These are phyloP conservation scores for Fusarium beomiforme DNA, from an alignment of 2,329 filamentous ascomycete genomes.

Conservation along the genomic window DNA sequence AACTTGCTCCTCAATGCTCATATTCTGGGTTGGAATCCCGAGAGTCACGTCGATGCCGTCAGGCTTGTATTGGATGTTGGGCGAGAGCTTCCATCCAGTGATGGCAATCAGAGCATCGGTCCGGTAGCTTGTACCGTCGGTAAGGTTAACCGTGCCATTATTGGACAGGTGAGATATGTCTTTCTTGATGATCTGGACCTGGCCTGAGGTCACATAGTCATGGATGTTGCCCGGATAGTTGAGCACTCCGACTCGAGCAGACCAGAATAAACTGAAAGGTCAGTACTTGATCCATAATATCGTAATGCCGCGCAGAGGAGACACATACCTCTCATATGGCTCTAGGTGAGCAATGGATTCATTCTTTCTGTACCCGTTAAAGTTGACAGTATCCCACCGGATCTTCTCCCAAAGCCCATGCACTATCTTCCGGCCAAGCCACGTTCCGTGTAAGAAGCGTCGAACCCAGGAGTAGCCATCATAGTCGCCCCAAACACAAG, in stretches of 20 bases:
- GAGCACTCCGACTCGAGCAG: background rate
- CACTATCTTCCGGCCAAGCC: background rate
- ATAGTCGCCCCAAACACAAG: background rate
- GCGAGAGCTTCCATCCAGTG: background rate
- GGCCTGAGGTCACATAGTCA: background rate
- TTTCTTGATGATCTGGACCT: background rate
- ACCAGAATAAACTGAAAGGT: background rate
- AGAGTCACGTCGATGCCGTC: background rate
- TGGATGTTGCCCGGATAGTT: background rate
- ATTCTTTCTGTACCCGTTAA: background rate
- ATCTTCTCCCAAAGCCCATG: background rate
- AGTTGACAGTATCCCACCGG: background rate
- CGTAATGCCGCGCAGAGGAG: too few relatives aligned
- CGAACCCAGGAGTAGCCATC: background rate
- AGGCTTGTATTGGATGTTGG: background rate
- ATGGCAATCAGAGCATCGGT: background rate
- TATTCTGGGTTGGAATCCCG: background rate
- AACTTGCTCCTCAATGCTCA: background rate
- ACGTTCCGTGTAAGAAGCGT: background rate
- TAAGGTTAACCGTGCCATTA: background rate
- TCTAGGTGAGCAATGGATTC: fast-evolving
- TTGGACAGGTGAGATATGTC: background rate
- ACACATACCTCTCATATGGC: background rate
- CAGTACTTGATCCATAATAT: background rate
- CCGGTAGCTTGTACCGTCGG: background rate